These are phyloP conservation scores for Artemisia annua DNA, from an alignment of 129 eudicot species.

Conservation along the genomic window DNA sequence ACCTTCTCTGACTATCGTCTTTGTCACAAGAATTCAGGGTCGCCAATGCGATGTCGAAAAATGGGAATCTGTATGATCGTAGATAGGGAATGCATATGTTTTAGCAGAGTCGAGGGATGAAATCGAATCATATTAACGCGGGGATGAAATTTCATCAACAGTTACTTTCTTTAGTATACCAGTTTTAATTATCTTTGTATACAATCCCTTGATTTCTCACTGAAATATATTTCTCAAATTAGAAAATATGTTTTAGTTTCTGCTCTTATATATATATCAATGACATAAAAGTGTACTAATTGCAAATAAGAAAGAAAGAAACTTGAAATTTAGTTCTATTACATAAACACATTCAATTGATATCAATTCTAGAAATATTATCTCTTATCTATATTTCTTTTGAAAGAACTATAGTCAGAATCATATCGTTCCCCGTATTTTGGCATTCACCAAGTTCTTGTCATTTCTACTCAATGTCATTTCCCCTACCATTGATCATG, in stretches of 20 bases:
- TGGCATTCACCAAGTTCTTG: background rate
- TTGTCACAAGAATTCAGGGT: background rate
- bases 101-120: conserved; percentile 7
- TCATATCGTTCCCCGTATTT: background rate
- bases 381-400: too few relatives aligned
- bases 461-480: conserved; percentile 7
- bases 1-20: background rate
- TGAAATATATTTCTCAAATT: background rate
- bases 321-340: too few relatives aligned
- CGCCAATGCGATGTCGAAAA: background rate
- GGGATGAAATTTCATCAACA: background rate
- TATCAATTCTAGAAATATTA: too few relatives aligned
- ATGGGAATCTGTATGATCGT: background rate
- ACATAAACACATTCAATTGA: too few relatives aligned
- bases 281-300: too few relatives aligned
- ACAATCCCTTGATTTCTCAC: background rate
- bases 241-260: background rate
- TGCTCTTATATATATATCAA: too few relatives aligned
- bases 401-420: too few relatives aligned
- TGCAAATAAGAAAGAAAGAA: too few relatives aligned
- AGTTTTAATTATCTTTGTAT: background rate
- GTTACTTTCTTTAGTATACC: background rate
- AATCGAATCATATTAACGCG: background rate
- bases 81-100: background rate
- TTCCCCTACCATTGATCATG: conserved; percentile 10